phyloP scores from a whole-genome alignment of 345 rosid genomes.

The Conringia planisiliqua region DNA sequence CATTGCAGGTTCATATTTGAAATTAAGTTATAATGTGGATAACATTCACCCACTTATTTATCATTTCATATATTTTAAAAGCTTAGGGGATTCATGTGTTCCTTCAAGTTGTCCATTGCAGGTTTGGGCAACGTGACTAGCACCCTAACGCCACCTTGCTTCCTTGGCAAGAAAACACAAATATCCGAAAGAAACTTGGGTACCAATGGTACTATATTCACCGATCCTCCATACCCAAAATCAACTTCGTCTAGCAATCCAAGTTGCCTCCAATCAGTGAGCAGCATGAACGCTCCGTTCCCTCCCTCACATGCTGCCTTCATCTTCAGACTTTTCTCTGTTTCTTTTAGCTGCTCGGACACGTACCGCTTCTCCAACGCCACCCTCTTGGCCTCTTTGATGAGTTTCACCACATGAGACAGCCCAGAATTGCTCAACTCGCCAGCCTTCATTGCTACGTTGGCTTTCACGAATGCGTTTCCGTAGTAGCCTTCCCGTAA shows the following conservation, averaged over 20 bases:
- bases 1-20: background rate
- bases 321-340: slow-evolving; percentile 32
- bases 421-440: slow-evolving; percentile 35
- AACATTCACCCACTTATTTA: background rate
- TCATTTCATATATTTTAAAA: background rate
- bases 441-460: slow-evolving; percentile 28
- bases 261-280: slow-evolving; percentile 60
- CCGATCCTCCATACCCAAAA: slow-evolving; percentile 40
- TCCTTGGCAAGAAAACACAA: slow-evolving; percentile 46
- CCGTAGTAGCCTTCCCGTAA: slow-evolving; percentile 52
- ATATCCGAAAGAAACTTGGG: slow-evolving; percentile 46
- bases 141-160: slow-evolving; percentile 52
- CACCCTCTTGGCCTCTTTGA: slow-evolving; percentile 41
- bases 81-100: slow-evolving; percentile 30
- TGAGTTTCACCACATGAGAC: slow-evolving; percentile 30
- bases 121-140: slow-evolving; percentile 45
- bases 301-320: slow-evolving; percentile 34
- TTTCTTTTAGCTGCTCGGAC: slow-evolving; percentile 9
- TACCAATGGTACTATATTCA: slow-evolving; percentile 44
- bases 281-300: slow-evolving; percentile 36
- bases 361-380: slow-evolving; percentile 28
- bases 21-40: background rate
- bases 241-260: slow-evolving; percentile 42
- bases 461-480: slow-evolving; percentile 50
- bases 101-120: slow-evolving; percentile 44